Conservation (phyloP, 2,329 filamentous ascomycete species). For the Aspergillus sp. region DNA sequence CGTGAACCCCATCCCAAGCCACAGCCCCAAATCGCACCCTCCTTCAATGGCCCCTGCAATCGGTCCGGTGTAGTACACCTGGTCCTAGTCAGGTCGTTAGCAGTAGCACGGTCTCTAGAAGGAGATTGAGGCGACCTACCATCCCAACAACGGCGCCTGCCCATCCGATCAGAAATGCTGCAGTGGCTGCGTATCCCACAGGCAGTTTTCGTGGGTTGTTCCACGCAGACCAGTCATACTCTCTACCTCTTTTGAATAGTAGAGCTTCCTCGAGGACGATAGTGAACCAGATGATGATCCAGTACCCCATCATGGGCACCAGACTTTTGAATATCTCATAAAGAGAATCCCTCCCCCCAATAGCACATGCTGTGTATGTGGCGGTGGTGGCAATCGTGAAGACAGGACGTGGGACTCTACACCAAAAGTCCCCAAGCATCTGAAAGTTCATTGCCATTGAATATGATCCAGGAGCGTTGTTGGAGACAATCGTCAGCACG, state of each 20-base stretch:
- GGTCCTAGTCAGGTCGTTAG: conserved; percentile 25
- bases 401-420: conserved; percentile 42
- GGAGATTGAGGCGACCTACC: conserved; percentile 23
- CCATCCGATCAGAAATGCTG: conserved; percentile 41
- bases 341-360: conserved; percentile 45
- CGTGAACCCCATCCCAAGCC: conserved; percentile 38
- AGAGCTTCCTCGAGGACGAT: conserved; percentile 45
- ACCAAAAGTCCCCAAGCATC: conserved; percentile 39
- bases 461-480: conserved; percentile 47
- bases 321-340: conserved; percentile 48
- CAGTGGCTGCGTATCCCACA: conserved; percentile 41
- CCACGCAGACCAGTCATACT: conserved; percentile 46
- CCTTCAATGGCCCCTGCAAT: conserved; percentile 32
- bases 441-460: conserved; percentile 48
- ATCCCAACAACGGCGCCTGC: conserved; percentile 43
- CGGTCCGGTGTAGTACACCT: conserved; percentile 41
- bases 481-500: conserved; percentile 44
- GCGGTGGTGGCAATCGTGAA: conserved; percentile 44
- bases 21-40: conserved; percentile 39
- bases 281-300: conserved; percentile 44
- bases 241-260: conserved; percentile 40
- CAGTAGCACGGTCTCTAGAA: not conserved
- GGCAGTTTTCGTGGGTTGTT: conserved; percentile 39
- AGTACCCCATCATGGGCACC: conserved; percentile 49
- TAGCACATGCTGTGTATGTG: conserved; percentile 45